Base-by-base conservation (phyloP, 306 rosid genomes). In the Herpetospermum pedunculosum region DNA sequence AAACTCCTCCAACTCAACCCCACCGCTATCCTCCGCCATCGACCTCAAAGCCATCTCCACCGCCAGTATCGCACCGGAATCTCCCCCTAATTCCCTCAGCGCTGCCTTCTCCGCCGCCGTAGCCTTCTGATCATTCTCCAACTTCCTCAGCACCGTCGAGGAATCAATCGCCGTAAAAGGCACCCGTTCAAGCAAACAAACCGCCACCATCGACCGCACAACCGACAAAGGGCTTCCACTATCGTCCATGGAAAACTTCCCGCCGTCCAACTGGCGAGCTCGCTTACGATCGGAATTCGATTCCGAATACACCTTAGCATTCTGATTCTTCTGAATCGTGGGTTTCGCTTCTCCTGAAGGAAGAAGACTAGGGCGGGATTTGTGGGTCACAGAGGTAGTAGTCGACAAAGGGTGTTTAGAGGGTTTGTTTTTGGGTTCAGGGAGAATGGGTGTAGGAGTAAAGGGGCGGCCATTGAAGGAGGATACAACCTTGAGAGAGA, bases 1-100 rank as follows among this genome's bases (percentile, higher is more conserved):
- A 81, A 91, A 95, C 80, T 85, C 96, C 82, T 91, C 99, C 87
- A 95, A 77, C 46, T 88, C 95, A 80, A 95, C 84, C 10, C 92
- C 88, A 5, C 96, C 90, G 70, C 81, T 88, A 72, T 91, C 97
- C 70, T 89, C 92, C 5, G 83, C 88, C 90, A 94, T 89, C n/a
- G 99, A 89, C 81, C 92, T 82, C 88, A 94, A 80, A 35, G 99
- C 99, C 87, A 87, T 83, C 82, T 94, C 99, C 63, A 94, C 97
- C 13, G 97, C 97, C 54, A 88, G 77, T 6, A 85, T 89, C 2
- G 91, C 77, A 53, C 97, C 97, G 3, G 88, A 87, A 72, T 89
- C 97, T 12, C 97, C 97, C 1, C 97, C 96, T 43, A 91, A 52
- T 72, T 94, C 97, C 10, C 82, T 82, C 80, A 94, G 85, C 4